Base-by-base conservation (phyloP, 495 filamentous ascomycete genomes). In the Daldinia bambusicola region DNA sequence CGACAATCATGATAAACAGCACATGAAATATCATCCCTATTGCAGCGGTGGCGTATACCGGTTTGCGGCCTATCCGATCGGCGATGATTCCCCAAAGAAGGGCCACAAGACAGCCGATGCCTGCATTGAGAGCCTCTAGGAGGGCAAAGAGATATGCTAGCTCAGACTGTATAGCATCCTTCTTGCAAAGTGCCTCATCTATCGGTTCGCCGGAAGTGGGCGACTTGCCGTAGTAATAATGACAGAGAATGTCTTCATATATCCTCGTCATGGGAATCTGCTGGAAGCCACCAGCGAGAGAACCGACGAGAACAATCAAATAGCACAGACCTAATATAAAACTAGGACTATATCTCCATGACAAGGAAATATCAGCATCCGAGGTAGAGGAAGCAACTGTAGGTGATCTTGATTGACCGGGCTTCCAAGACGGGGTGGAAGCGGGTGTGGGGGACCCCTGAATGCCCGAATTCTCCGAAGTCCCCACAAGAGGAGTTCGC, bases 11-110 rank as follows among this genome's bases (percentile, higher is more conserved):
- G 8, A 77, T 61, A 67, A 79, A 80, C 0, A 80, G 34, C 20
- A 82, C 68, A 32, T 74, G 65, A 0, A 84, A 61, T 0, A 77
- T 32, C 41, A 80, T 67, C 6, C 83, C 84, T 20, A 77, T 6
- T 6, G 81, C 45, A 4, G 75, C 67, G 32, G 83, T 65, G n/a
- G 75, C 74, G 6, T 80, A 60, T 34, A 86, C 78, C 1, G 80
- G 80, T 41, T 77, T 82, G 53, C 84, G 80, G 9, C 84, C 84
- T 61, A 80, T 83, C 45, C 69, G 70, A 55, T 78, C 76, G 4
- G 74, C 74, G 1, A 67, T 69, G 32, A 78, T 71, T 43, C 71
- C 69, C 76, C 76, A 78, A 2, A 71, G 55, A 26, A 78, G 32
- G 1, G 76, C 76, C 1, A 69, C 67, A 20, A 78, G 48, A 62